Conservation (phyloP, 1,284 basidiomycete genomes). For the Leucoagaricus sp. region DNA sequence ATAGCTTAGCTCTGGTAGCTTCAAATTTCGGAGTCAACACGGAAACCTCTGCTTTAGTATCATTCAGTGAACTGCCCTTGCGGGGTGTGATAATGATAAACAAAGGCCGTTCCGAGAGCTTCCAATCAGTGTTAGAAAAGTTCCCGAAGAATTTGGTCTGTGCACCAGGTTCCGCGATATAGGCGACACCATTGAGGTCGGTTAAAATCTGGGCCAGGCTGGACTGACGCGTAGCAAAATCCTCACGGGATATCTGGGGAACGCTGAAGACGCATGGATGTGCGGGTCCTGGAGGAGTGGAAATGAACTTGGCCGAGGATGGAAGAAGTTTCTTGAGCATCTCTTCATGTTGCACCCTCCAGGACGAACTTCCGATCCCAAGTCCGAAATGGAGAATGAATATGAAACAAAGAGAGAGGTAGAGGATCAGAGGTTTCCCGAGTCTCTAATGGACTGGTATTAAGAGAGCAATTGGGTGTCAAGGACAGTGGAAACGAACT, state of each 20-base stretch:
- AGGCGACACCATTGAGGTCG: conserved; percentile 55
- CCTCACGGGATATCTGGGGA: conserved; percentile 46
- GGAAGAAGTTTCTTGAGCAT: not conserved
- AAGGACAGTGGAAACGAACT: too few species aligned
- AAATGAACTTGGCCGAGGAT: not conserved
- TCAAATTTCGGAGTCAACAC: conserved; percentile 82
- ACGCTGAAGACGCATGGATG: conserved; percentile 22
- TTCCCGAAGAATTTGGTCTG: conserved; percentile 74
- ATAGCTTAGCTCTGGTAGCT: conserved; percentile 62
- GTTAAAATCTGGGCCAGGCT: conserved; percentile 52
- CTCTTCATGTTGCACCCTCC: not conserved
- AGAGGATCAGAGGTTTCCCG: not conserved
- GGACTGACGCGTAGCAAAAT: conserved; percentile 55
- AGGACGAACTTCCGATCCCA: not conserved
- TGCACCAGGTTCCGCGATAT: conserved; percentile 77
- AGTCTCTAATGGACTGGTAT: too few species aligned
- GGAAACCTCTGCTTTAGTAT: conserved; percentile 46
- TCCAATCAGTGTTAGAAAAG: conserved; percentile 64
- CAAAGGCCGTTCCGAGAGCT: conserved; percentile 76
- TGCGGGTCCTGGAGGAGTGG: conserved; percentile 48
- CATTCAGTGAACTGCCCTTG: conserved; percentile 21
- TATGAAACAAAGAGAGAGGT: not conserved
- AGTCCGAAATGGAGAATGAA: not conserved
- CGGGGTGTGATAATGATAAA: conserved; percentile 64
- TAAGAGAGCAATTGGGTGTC: too few species aligned